phyloP scores from a whole-genome alignment of 192 early-diverging fungal species.

The Coemansia asiatica region DNA sequence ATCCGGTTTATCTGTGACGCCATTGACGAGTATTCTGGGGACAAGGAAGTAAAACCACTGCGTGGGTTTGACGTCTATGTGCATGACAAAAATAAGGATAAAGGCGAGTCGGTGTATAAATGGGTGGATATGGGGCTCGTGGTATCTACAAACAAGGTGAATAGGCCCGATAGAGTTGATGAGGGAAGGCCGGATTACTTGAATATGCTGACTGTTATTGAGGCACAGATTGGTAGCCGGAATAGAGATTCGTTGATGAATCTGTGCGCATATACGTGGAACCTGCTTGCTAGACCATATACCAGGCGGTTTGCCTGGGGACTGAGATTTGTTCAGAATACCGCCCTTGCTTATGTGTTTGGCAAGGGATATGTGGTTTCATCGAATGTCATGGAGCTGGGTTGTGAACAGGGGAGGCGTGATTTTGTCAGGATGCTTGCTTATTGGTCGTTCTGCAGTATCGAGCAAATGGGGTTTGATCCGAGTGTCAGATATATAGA shows the following conservation, averaged over 20 bases:
- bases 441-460: not conserved
- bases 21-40: not conserved
- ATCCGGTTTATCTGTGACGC: not conserved
- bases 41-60: too few species aligned
- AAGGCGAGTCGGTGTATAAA: too few species aligned
- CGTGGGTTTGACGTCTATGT: too few species aligned
- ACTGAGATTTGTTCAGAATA: conserved; percentile 12
- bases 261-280: conserved; percentile 6
- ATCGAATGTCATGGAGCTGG: conserved; percentile 2
- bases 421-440: conserved; percentile 2
- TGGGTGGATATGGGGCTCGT: too few species aligned
- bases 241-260: conserved; percentile 1
- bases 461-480: not conserved
- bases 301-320: conserved; percentile 30
- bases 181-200: not conserved
- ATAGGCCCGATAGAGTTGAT: too few species aligned
- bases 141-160: too few species aligned
- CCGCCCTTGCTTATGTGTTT: not conserved
- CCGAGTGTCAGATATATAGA: not conserved
- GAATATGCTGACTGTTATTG: not conserved
- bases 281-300: conserved; percentile 10
- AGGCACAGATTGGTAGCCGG: not conserved
- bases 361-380: not conserved
- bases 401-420: not conserved
- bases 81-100: too few species aligned